phyloP scores from a whole-genome alignment of 805 yeast species.

The Metschnikowia lachancei region DNA sequence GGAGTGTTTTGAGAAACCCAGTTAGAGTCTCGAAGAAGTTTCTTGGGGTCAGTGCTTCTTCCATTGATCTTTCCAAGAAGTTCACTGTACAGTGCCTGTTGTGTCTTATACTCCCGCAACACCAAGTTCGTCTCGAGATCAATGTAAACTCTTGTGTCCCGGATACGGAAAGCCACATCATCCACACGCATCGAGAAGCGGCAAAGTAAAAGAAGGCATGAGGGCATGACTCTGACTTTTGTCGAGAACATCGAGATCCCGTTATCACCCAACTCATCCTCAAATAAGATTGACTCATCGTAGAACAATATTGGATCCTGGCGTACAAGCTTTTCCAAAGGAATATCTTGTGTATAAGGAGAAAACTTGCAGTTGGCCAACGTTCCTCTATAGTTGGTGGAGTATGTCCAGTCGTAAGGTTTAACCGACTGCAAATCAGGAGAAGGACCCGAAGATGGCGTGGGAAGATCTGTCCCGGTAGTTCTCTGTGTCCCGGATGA shows the following conservation, averaged over 20 bases:
- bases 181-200: constrained; percentile 87
- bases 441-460: constrained; percentile 1
- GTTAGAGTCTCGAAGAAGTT: constrained; percentile 65
- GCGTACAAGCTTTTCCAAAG: constrained; percentile 62
- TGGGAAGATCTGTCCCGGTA: neutral
- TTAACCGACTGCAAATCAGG: constrained; percentile 56
- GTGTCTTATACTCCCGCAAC: constrained; percentile 74
- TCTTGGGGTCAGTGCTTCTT: constrained; percentile 39
- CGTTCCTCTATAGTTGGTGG: constrained; percentile 74
- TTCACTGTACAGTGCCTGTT: constrained; percentile 38
- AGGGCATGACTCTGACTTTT: constrained; percentile 86
- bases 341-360: constrained; percentile 44
- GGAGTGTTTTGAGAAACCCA: constrained; percentile 67
- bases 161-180: constrained; percentile 76
- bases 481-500: neutral
- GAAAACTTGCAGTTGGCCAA: constrained; percentile 23
- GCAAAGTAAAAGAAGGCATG: constrained; percentile 67
- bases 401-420: constrained; percentile 96
- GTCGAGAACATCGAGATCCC: constrained; percentile 78
- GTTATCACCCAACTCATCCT: constrained; percentile 95
- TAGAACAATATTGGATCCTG: constrained; percentile 87
- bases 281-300: constrained; percentile 85
- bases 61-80: constrained; percentile 27
- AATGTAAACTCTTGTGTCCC: constrained; percentile 81
- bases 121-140: constrained; percentile 66